These are phyloP conservation scores for Clavulina sp. DNA, from an alignment of 768 basidiomycete genomes.

Conservation along the genomic window DNA sequence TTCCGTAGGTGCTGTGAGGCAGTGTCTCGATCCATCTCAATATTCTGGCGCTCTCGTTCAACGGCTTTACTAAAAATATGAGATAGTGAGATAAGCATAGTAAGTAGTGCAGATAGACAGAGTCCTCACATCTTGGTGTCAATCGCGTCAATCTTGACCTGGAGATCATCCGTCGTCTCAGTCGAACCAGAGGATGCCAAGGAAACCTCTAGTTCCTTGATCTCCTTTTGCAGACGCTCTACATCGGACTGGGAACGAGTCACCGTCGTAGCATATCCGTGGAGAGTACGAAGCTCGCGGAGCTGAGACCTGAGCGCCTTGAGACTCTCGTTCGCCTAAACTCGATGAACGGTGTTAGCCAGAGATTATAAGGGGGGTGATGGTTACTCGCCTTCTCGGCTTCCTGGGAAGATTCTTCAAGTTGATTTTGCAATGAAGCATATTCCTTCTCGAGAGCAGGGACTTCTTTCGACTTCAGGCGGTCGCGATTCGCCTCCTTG, in stretches of 20 bases:
- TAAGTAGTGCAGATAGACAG: background rate
- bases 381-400: constrained; percentile 42
- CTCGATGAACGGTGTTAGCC: background rate
- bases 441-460: constrained; percentile 48
- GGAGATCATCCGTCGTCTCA: constrained; percentile 74
- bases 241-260: constrained; percentile 27
- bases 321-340: background rate
- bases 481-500: constrained; percentile 33
- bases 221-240: constrained; percentile 41
- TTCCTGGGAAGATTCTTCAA: constrained; percentile 31
- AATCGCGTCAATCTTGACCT: constrained; percentile 52
- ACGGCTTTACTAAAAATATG: constrained; percentile 33
- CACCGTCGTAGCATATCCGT: constrained; percentile 17
- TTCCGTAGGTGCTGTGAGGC: constrained; percentile 33
- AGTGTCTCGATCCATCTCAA: constrained; percentile 45
- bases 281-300: constrained; percentile 42
- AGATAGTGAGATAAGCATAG: background rate
- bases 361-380: background rate
- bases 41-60: constrained; percentile 42
- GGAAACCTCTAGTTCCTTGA: constrained; percentile 44
- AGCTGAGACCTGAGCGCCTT: constrained; percentile 17
- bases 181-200: constrained; percentile 55
- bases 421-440: constrained; percentile 33
- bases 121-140: constrained; percentile 43
- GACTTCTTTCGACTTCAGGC: constrained; percentile 43